Evolutionary conservation across 768 basidiomycete genomes (phyloP), one percentile per base, ranked within the genome.

Genomic region (Lactarius hatsudake): DNA sequence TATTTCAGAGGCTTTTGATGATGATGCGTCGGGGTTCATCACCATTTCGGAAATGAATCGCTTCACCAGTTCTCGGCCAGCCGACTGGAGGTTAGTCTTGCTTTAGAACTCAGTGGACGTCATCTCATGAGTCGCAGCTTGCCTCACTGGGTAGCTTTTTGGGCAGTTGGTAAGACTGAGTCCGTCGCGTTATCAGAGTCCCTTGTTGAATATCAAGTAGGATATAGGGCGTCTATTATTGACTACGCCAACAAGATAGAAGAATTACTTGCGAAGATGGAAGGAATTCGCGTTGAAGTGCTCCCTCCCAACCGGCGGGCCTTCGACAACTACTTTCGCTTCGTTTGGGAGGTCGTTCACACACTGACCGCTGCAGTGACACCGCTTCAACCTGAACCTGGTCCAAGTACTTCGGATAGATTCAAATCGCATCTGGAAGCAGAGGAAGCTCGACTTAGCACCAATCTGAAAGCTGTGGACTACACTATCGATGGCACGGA

Each of bases 11-110:
- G 76, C 76, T 15, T 71, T 78, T 55, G 78, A 79, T 61, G 74
- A 76, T 42, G 76, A 79, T 54, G 72, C 73, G 2, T 77, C 76
- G 1, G 77, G 78, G 3, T 78, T 74, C 60, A 73, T 75, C 60
- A 75, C 74, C 2, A 72, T 78, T n/a, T 34, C 65, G 9, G 77
- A 79, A 60, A 73, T 77, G 20, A 79, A 79, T 59, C 59, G 55
- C 0, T 77, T 79, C 59, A 75, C 75, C 2, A 53, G 62, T 2
- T 62, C 70, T n/a, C 65, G 71, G 5, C 78, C 75, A 2, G 12
- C 28, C 0, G 69, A 67, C 8, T 79, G 77, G 77, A 79, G 60
- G 68, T 69, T 13, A 36, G 68, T 62, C 8, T 45, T 20, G 17
- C 34, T 59, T 59, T 6, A 23, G 13, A 54, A 23, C 18, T 3